Base-by-base conservation (phyloP, 129 eudicot genomes). In the Centrapalus pauciflorus region DNA sequence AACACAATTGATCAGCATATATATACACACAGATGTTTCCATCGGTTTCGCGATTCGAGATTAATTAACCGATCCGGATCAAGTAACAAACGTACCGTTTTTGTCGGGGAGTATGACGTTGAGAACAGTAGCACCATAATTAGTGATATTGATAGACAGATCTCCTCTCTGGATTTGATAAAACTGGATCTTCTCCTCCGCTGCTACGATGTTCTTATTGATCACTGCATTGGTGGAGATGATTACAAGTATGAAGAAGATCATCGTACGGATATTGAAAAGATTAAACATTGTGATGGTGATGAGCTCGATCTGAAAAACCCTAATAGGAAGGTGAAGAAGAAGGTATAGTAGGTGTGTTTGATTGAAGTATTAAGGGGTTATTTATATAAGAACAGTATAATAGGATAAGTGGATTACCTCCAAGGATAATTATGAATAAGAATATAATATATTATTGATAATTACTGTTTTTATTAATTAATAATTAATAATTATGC, bases 91-190 rank as follows among this genome's bases (percentile, higher is more conserved):
- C 51, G 61, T 43, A 78, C 95, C 95, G 26, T 84, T 43, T 49
- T 67, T 75, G 54, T 87, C 95, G 12, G 95, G 95, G 43, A 79
- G 56, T 3, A 79, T 27, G 35, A 87, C 43, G 33, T 86, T 81
- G 13, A 84, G 72, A 67, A 87, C 79, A 40, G 85, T 78, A 29
- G 95, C 95, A 23, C 95, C 95, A 71, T 76, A 87, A 40, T 87
- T 87, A 10, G 95, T 76, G 79, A 84, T 69, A 69, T 76, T 87
- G 17, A 84, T 64, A 4, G 90, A 65, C 59, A 87, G 66, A 54
- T 79, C 49, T 16, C 87, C 85, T 24, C 35, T 84, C 52, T 76
- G 79, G 7, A 87, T 12, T 26, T 79, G 80, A 71, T 75, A 87
- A 14, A 78, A 24, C 20, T 77, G 73, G 1, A 87, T 76, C 10